Conservation (phyloP, 352 stramenopile genomes). For the Blastocystis hominis region DNA sequence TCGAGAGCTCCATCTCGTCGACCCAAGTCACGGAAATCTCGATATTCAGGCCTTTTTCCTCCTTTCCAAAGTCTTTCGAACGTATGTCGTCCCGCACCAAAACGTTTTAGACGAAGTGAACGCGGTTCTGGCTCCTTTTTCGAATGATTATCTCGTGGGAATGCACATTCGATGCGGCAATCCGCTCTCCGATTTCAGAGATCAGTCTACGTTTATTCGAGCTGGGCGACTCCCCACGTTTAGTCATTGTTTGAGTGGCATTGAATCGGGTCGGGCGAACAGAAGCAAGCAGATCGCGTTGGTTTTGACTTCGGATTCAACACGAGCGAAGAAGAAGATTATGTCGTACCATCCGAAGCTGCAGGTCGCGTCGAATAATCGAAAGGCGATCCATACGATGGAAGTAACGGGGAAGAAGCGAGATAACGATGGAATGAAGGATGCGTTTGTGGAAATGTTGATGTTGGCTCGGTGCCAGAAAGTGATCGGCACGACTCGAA, state of each 20-base stretch:
- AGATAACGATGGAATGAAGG: neutral
- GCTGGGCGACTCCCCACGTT: neutral
- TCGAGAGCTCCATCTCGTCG: neutral
- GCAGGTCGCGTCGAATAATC: neutral
- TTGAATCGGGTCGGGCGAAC: neutral
- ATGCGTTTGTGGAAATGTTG: neutral
- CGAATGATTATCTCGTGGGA: neutral
- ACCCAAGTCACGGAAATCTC: neutral
- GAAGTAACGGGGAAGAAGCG: neutral
- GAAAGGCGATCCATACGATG: neutral
- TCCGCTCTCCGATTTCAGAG: conserved; percentile 31
- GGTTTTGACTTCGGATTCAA: conserved; percentile 11
- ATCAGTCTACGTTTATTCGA: neutral
- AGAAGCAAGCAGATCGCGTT: neutral
- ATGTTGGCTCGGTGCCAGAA: neutral
- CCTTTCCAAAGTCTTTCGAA: neutral
- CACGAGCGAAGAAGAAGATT: conserved; percentile 18
- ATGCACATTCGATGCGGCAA: conserved; percentile 42
- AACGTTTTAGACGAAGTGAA: neutral
- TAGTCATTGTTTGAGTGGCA: neutral
- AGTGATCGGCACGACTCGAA: neutral
- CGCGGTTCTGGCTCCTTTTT: neutral
- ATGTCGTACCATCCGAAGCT: neutral
- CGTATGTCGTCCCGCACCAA: neutral
- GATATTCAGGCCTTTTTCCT: conserved; percentile 30